Conservation (phyloP, 441 rosid species). For the Arabidopsis hybrid region DNA sequence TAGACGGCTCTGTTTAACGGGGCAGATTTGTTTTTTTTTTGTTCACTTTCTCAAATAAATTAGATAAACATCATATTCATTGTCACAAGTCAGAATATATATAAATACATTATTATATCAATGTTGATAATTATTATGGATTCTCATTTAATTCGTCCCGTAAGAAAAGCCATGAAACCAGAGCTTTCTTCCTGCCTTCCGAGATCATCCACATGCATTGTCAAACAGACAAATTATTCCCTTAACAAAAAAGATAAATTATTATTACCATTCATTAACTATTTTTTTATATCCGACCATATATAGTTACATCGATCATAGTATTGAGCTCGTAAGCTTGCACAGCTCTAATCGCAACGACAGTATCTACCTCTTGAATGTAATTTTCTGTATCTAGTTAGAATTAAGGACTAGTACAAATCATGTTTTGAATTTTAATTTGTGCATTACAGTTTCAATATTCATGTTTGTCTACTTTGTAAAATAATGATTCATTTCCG, state of each 20-base stretch:
- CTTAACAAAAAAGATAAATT: not conserved
- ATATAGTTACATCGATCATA: too few species aligned
- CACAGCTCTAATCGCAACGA: too few species aligned
- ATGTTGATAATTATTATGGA: not conserved
- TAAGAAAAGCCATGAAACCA: constrained; percentile 39
- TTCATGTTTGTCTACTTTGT: too few species aligned
- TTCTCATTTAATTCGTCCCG: constrained; percentile 7
- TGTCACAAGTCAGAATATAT: not conserved
- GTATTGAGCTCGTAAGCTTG: too few species aligned
- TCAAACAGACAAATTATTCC: not conserved
- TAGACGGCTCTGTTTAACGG: not conserved
- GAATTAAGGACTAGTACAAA: not conserved
- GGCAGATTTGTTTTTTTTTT: not conserved
- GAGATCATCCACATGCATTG: constrained; percentile 35
- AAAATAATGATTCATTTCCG: too few species aligned
- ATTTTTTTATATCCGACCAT: not conserved
- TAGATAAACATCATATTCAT: not conserved
- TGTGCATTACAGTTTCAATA: not conserved
- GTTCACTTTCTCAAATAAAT: not conserved
- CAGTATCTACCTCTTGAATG: not conserved
- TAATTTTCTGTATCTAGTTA: not conserved
- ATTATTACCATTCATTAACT: constrained; percentile 13
- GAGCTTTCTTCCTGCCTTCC: constrained; percentile 30
- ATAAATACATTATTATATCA: constrained; percentile 15
- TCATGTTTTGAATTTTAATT: not conserved